Evolutionary conservation across 2,329 filamentous ascomycete genomes (phyloP), one percentile per base, ranked within the genome.

Genomic region (Diaporthe destruens): DNA sequence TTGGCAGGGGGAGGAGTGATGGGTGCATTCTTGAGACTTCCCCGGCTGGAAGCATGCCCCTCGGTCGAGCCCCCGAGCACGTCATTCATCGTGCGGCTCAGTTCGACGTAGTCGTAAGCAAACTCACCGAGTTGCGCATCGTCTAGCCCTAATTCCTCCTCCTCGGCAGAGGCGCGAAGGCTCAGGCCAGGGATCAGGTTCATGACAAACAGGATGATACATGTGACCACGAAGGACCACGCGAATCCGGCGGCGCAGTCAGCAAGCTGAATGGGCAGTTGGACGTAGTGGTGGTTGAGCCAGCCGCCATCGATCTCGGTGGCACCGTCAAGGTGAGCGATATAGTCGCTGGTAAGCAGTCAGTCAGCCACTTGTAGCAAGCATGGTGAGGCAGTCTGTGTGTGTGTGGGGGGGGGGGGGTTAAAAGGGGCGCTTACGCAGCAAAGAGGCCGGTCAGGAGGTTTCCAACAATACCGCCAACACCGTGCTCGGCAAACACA

Each of bases 401-500:
- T n/a, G n/a, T n/a, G n/a, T n/a, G n/a, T 5, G 29, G 29, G 29
- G 29, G 29, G 29, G 2, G 29, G 29, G 29, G 29, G 29, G 29
- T n/a, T n/a, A 29, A 5, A 5, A 3, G 9, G 12, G 34, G 23
- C 9, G 85, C 87, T 80, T 81, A 90, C 87, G 92, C 90, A 77
- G 89, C 93, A 80, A 96, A 94, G 75, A 96, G 84, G 75, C 91
- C 93, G 71, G 94, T 96, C 82, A 94, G 86, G 73, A 95, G 82
- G 78, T 97, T 93, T 66, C 94, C 94, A 72, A 92, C 87, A 76
- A 96, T 94, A 76, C 94, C 94, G 63, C 94, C 94, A 75, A 97
- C 85, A 79, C 90, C 94, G 88, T 97, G 94, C 83, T 96, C 94
- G 76, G 94, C 94, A 83, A 97, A 96, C 78, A 97, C 91, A 85